These are phyloP conservation scores for Rutstroemia sp. DNA, from an alignment of 2,329 filamentous ascomycete genomes.

Conservation along the genomic window DNA sequence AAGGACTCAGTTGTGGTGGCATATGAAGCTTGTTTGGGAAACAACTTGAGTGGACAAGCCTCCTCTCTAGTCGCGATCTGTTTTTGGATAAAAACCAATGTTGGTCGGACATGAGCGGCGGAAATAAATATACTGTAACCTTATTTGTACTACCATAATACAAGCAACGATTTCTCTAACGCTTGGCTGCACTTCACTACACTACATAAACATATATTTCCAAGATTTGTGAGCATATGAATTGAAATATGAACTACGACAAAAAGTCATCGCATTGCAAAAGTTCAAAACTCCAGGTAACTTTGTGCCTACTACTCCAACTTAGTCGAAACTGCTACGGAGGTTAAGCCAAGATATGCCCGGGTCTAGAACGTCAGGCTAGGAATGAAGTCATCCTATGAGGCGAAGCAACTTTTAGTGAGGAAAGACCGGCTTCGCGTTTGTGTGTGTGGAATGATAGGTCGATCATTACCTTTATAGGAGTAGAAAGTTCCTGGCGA, in stretches of 20 bases:
- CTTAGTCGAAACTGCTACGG: background rate
- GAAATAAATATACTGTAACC: background rate
- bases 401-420: background rate
- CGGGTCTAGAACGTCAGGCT: background rate
- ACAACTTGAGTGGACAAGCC: background rate
- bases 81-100: constrained; percentile 2
- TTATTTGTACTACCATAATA: too few species aligned
- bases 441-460: background rate
- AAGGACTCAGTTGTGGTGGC: background rate
- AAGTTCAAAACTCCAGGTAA: too few species aligned
- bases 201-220: too few species aligned
- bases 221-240: too few species aligned
- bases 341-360: background rate
- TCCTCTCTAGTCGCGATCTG: background rate
- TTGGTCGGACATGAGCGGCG: background rate
- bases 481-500: background rate
- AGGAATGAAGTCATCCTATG: background rate
- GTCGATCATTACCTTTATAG: background rate
- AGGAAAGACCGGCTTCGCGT: too few species aligned
- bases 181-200: too few species aligned
- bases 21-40: background rate
- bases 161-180: too few species aligned
- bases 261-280: too few species aligned
- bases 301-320: background rate
- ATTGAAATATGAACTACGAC: too few species aligned